Percentiles rank a stretch among this genome's conserved stretches.
Evolutionary conservation across 2,329 filamentous ascomycete genomes (phyloP).

Genomic region (Fonsecaea pugnacius): DNA sequence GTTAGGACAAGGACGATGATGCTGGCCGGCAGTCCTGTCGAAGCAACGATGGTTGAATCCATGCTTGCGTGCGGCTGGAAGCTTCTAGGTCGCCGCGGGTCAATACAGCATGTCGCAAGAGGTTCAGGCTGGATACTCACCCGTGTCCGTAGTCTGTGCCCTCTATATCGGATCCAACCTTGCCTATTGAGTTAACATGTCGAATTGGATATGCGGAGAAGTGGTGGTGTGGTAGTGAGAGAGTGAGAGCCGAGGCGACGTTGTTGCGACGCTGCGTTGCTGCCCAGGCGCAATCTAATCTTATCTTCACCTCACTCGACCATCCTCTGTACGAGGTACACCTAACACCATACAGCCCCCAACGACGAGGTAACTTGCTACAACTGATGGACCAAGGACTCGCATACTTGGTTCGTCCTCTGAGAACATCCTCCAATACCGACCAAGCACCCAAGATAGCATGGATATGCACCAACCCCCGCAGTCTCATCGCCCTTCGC

Average conservation of each 20-base stretch:
- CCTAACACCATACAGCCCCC: no score
- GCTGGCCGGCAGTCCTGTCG: conserved; percentile 6
- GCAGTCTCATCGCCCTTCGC: not conserved
- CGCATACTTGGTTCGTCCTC: no score
- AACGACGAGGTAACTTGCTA: not conserved
- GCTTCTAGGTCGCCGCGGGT: not conserved
- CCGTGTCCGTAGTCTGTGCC: not conserved
- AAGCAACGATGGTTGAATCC: conserved; percentile 2
- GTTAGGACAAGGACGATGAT: conserved; percentile 7
- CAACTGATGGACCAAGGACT: no score
- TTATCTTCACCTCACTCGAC: no score
- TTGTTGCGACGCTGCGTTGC: not conserved
- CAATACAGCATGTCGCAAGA: not conserved
- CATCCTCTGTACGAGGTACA: no score
- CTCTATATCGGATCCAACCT: not conserved
- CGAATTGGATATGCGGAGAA: not conserved
- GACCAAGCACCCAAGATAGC: not conserved
- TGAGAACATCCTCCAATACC: not conserved
- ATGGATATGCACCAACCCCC: not conserved
- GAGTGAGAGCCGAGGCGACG: not conserved
- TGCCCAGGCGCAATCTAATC: not conserved
- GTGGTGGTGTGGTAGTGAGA: not conserved
- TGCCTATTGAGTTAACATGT: not conserved
- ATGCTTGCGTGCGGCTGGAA: not conserved
- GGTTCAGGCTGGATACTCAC: not conserved